These are phyloP conservation scores for Phytophthora pistaciae DNA, from an alignment of 352 stramenopile genomes.

Conservation along the genomic window DNA sequence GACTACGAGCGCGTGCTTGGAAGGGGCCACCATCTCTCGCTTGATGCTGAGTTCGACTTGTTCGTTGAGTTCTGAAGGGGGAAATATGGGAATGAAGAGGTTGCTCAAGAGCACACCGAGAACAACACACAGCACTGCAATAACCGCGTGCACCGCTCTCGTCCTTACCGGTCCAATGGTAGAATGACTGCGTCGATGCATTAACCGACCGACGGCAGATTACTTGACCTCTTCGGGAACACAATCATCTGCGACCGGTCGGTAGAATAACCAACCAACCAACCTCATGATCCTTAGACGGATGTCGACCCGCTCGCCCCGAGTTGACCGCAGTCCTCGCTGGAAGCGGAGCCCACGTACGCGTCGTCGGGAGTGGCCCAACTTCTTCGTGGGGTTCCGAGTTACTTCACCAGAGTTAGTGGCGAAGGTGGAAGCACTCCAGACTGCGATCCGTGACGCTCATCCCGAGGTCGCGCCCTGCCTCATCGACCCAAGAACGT, in stretches of 20 bases:
- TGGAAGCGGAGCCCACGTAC: constrained; percentile 8
- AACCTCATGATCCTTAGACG: no score
- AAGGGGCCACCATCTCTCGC: constrained; percentile 26
- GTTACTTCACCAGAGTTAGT: constrained; percentile 32
- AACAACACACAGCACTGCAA: constrained; percentile 9
- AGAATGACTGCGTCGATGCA: constrained; percentile 17
- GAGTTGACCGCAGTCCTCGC: constrained; percentile 5
- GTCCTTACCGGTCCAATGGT: constrained; percentile 5
- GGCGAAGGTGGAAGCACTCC: constrained; percentile 29
- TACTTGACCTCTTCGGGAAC: constrained; percentile 3
- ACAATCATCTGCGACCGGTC: not conserved
- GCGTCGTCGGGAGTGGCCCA: constrained; percentile 30
- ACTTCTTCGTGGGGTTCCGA: constrained; percentile 62
- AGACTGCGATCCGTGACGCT: constrained; percentile 33
- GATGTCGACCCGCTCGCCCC: not conserved
- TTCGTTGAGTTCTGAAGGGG: not conserved
- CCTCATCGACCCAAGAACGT: constrained; percentile 46
- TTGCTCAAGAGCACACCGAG: constrained; percentile 9
- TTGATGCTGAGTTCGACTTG: constrained; percentile 25
- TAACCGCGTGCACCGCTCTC: constrained; percentile 3
- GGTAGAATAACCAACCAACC: not conserved
- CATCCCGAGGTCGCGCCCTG: constrained; percentile 38
- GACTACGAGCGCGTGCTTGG: constrained; percentile 34
- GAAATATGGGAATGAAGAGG: constrained; percentile 9
- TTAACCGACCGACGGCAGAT: not conserved